Base-by-base conservation (phyloP, 805 yeast species). In the Yarrowia hollandica region DNA sequence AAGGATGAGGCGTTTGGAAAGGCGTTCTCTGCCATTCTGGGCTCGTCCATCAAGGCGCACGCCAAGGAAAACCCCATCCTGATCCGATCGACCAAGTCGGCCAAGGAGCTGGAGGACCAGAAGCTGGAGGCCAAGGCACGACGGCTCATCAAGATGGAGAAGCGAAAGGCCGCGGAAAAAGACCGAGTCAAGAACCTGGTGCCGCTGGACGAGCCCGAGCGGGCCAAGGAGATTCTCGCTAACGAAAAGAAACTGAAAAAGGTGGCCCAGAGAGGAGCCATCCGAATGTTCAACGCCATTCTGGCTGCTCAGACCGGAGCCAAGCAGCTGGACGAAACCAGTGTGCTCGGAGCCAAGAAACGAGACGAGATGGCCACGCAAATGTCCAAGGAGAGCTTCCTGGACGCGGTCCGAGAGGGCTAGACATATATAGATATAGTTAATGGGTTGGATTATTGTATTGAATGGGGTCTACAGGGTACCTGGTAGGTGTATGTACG, bases 61-160 rank as follows among this genome's bases (percentile, higher is more conserved):
- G 90, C 87, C 68, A 79, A 97, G 68, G 80, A 80, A 42, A 96
- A 91, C 70, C 99, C 99, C 2, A 88, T 92, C 60, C 78, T 92
- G 73, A 91, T 92, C 7, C 83, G 98, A 73, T 77, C 81, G 21
- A 87, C 88, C 67, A 87, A 86, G 64, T 77, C 79, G 38, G 80
- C 84, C 0, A 85, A 84, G 72, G 84, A 88, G 64, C 79, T 87
- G 60, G 97, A 91, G 65, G 80, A 84, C 28, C 89, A 88, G 55
- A 88, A 86, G 67, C 75, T 94, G 44, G 97, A 92, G 66, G 81
- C 82, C 61, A 88, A 90, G 70, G 98, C 97, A 10, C 84, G 82
- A 67, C 78, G 85, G 64, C 81, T 84, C 18, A 62, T 92, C 15
- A 72, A 82, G 12, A 79, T 80, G 2, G 98, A 94, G 68, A 88